Conservation (phyloP, 345 rosid species). For the Anacardium occidentale region DNA sequence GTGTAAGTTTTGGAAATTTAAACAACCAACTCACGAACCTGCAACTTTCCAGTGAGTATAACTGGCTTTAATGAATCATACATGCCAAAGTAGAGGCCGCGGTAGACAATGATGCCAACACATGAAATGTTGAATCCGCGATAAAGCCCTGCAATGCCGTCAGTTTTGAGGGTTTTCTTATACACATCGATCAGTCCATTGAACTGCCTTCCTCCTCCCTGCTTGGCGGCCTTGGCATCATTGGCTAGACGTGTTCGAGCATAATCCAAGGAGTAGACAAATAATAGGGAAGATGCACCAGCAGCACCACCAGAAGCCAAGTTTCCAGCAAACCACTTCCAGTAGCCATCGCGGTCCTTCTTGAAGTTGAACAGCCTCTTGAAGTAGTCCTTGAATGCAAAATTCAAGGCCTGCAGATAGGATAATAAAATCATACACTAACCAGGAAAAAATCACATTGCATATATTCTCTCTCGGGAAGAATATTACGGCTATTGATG, state of each 20-base stretch:
- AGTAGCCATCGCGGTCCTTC: constrained; percentile 49
- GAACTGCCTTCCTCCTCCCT: constrained; percentile 42
- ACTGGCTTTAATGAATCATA: constrained; percentile 52
- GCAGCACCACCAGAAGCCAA: constrained; percentile 53
- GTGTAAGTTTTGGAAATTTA: neutral
- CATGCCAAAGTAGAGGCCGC: constrained; percentile 49
- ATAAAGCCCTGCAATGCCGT: constrained; percentile 46
- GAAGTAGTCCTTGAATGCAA: constrained; percentile 55
- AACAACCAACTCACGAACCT: constrained; percentile 24
- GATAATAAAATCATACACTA: neutral
- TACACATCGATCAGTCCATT: constrained; percentile 48
- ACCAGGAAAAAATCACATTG: too few relatives aligned
- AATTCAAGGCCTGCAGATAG: constrained; percentile 43
- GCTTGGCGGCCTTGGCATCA: constrained; percentile 43
- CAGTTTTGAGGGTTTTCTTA: constrained; percentile 35
- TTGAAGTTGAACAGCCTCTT: constrained; percentile 48
- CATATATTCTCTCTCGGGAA: too few relatives aligned
- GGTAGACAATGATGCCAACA: constrained; percentile 42
- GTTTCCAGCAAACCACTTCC: constrained; percentile 55
- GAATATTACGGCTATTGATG: too few relatives aligned
- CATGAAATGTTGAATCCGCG: constrained; percentile 45
- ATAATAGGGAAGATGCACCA: constrained; percentile 42
- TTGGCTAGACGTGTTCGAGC: constrained; percentile 50
- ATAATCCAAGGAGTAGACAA: constrained; percentile 48
- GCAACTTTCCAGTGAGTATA: constrained; percentile 30